phyloP scores from a whole-genome alignment of 2,329 filamentous ascomycete genomes.

The Penicillium capsulatum region DNA sequence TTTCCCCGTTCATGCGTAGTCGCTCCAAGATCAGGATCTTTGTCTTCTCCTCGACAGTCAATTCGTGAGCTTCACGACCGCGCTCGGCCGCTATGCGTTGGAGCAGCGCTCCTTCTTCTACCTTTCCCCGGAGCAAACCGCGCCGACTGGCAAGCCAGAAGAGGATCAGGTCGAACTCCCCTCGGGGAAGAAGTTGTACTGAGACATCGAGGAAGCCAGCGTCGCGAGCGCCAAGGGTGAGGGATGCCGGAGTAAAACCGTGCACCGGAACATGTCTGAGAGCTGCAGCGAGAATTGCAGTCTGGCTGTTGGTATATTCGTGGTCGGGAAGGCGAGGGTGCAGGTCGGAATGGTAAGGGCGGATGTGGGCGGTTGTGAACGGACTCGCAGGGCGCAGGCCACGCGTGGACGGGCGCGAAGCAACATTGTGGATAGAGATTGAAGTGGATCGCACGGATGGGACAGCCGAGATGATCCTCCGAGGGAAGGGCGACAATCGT shows the following conservation, averaged over 20 bases:
- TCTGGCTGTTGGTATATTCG: slow-evolving; percentile 65
- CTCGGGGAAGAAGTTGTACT: slow-evolving; percentile 73
- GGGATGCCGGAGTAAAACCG: slow-evolving; percentile 72
- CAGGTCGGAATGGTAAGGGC: slow-evolving; percentile 68
- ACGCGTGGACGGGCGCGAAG: neutral
- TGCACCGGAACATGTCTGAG: slow-evolving; percentile 71
- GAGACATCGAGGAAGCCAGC: slow-evolving; percentile 83
- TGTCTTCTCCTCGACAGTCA: slow-evolving; percentile 60
- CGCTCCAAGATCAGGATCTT: slow-evolving; percentile 70
- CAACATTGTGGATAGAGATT: slow-evolving; percentile 1
- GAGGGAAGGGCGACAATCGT: slow-evolving; percentile 1
- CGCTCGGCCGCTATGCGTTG: slow-evolving; percentile 11
- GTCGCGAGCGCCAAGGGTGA: slow-evolving; percentile 75
- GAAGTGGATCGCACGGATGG: slow-evolving; percentile 1
- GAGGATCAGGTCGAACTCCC: slow-evolving; percentile 72
- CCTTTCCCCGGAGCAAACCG: slow-evolving; percentile 34
- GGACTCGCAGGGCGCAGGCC: no score
- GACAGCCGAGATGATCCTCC: neutral
- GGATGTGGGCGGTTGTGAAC: slow-evolving; percentile 13
- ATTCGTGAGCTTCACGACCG: slow-evolving; percentile 17
- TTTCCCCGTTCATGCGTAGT: slow-evolving; percentile 65
- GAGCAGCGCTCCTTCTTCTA: slow-evolving; percentile 30
- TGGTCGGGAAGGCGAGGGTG: slow-evolving; percentile 52
- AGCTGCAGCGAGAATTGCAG: slow-evolving; percentile 74
- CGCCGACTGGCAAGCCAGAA: slow-evolving; percentile 43